These are phyloP conservation scores for Colletotrichum sp. DNA, from an alignment of 2,329 filamentous ascomycete genomes.

Conservation along the genomic window DNA sequence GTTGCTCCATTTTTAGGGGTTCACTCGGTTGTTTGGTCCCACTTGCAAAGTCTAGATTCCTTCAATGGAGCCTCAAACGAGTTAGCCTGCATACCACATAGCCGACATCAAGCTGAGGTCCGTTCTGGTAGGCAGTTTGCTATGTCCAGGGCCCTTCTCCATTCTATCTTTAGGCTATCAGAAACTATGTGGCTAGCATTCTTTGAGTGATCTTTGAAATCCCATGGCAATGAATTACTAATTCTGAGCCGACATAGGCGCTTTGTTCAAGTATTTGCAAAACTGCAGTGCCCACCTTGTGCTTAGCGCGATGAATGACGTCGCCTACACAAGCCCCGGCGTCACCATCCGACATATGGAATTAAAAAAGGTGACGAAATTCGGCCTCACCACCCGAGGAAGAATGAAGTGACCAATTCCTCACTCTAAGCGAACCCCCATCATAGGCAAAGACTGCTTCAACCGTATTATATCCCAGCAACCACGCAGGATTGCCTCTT, in stretches of 20 bases:
- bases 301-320: neutral
- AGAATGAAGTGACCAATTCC: neutral
- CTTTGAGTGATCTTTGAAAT: neutral
- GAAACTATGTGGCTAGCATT: neutral
- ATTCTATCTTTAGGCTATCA: neutral
- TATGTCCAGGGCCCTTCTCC: neutral
- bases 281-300: accelerated
- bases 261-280: neutral
- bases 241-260: neutral
- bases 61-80: neutral
- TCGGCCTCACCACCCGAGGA: neutral
- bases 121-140: neutral
- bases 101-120: accelerated
- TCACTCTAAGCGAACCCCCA: neutral
- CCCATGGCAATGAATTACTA: neutral
- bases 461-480: accelerated
- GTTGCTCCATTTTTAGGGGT: neutral
- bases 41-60: neutral
- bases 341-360: neutral
- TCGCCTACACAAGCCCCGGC: neutral
- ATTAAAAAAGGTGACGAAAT: neutral
- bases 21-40: neutral
- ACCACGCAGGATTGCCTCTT: neutral
- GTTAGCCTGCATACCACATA: neutral
- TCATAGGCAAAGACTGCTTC: accelerated